Conservation (phyloP, 108 stramenopile species). For the Discostella stelligeroides region DNA sequence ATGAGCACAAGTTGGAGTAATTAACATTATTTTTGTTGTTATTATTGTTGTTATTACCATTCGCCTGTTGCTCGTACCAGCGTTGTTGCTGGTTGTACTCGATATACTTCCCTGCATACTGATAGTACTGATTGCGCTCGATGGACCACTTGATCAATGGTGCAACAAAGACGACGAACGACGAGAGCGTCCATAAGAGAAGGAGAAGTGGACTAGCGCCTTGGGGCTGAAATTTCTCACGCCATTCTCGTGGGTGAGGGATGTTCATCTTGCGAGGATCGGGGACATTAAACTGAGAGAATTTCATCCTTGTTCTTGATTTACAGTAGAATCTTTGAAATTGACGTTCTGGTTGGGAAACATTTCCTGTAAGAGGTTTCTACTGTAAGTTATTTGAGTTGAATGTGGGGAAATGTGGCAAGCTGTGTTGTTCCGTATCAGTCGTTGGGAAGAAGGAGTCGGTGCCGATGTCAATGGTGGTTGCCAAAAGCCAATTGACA, state of each 20-base stretch:
- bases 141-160: conserved; percentile 45
- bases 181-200: conserved; percentile 30
- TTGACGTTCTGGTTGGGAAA: not conserved
- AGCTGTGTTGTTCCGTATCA: no score
- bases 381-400: not conserved
- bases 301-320: not conserved
- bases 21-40: conserved; percentile 25
- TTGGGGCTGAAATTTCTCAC: conserved; percentile 5
- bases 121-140: conserved; percentile 48
- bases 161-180: conserved; percentile 41
- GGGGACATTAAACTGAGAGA: not conserved
- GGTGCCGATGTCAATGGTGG: no score
- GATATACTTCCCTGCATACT: conserved; percentile 34
- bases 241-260: conserved; percentile 8
- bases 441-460: no score
- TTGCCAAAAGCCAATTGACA: no score
- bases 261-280: conserved; percentile 6
- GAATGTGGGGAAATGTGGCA: conserved; percentile 1
- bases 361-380: not conserved
- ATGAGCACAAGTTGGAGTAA: conserved; percentile 31
- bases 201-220: conserved; percentile 9
- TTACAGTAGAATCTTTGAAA: not conserved
- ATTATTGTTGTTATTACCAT: conserved; percentile 33
- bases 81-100: conserved; percentile 54
- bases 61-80: conserved; percentile 44